These are phyloP conservation scores for Leucocoprinus sp. DNA, from an alignment of 768 basidiomycete genomes.

Conservation along the genomic window DNA sequence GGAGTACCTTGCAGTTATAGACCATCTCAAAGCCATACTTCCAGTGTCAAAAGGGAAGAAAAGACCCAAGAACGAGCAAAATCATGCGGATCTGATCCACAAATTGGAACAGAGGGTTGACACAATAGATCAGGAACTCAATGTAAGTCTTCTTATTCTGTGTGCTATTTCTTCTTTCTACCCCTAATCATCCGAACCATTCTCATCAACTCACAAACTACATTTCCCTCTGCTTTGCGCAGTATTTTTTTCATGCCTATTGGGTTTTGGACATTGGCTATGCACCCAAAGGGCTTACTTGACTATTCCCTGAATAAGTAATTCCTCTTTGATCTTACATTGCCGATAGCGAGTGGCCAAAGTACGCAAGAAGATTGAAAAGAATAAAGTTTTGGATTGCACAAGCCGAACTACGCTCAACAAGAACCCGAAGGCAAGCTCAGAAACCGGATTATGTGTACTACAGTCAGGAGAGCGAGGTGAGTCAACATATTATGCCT, in stretches of 20 bases:
- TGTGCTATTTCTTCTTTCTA: conserved; percentile 9
- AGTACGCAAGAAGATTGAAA: conserved; percentile 61
- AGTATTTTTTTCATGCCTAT: neutral
- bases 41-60: conserved; percentile 41
- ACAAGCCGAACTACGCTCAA: conserved; percentile 73
- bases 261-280: too few species aligned
- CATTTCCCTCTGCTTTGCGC: neutral
- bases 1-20: conserved; percentile 62
- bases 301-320: neutral
- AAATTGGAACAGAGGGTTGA: conserved; percentile 58
- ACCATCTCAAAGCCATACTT: conserved; percentile 45
- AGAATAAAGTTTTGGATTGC: conserved; percentile 54
- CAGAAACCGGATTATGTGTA: conserved; percentile 79
- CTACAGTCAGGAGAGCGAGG: conserved; percentile 61
- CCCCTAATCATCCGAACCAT: neutral
- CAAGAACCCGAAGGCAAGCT: conserved; percentile 67
- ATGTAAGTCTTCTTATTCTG: conserved; percentile 41
- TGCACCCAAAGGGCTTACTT: neutral
- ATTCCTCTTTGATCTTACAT: neutral
- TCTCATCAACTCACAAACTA: conserved; percentile 1
- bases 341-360: conserved; percentile 57
- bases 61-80: conserved; percentile 45
- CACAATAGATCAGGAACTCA: conserved; percentile 58
- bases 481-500: conserved; percentile 26
- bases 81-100: conserved; percentile 54